Evolutionary conservation across 768 basidiomycete genomes (phyloP).

Genomic region (Daedaleopsis sinensis): DNA sequence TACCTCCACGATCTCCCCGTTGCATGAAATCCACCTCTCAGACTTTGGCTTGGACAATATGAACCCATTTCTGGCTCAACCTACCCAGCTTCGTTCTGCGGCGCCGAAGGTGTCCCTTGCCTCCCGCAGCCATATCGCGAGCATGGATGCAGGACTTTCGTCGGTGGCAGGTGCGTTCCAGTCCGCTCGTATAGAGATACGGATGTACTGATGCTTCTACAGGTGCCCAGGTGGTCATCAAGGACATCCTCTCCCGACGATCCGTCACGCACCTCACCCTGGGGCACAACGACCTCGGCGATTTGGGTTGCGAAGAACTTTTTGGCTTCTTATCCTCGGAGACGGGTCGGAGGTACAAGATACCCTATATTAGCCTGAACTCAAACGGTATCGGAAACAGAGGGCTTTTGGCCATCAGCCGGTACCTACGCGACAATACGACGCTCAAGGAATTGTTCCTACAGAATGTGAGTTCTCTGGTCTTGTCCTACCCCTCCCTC

Average conservation of each 20-base stretch:
- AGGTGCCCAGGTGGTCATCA: slow-evolving; percentile 58
- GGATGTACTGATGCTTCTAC: neutral
- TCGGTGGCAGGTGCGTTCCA: slow-evolving; percentile 20
- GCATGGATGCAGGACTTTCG: slow-evolving; percentile 23
- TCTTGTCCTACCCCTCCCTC: neutral
- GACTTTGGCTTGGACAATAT: neutral
- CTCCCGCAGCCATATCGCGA: slow-evolving; percentile 23
- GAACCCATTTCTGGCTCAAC: slow-evolving; percentile 6
- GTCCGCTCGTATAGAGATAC: neutral
- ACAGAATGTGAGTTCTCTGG: slow-evolving; percentile 51
- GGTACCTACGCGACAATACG: slow-evolving; percentile 51
- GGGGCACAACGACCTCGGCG: slow-evolving; percentile 57
- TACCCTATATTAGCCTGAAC: slow-evolving; percentile 61
- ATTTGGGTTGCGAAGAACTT: slow-evolving; percentile 57
- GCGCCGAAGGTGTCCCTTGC: slow-evolving; percentile 24
- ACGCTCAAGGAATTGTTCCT: slow-evolving; percentile 54
- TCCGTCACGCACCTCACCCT: slow-evolving; percentile 55
- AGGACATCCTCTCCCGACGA: slow-evolving; percentile 46
- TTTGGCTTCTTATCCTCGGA: slow-evolving; percentile 57
- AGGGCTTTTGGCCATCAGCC: slow-evolving; percentile 55
- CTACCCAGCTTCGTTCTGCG: neutral
- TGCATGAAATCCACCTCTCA: too few relatives aligned
- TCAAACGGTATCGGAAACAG: slow-evolving; percentile 56
- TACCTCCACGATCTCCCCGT: too few relatives aligned
- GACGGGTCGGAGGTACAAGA: slow-evolving; percentile 45